Evolutionary conservation across 768 basidiomycete species (phyloP), one percentile per base, ranked within the genome.

Genomic region (Panellus pusillus): DNA sequence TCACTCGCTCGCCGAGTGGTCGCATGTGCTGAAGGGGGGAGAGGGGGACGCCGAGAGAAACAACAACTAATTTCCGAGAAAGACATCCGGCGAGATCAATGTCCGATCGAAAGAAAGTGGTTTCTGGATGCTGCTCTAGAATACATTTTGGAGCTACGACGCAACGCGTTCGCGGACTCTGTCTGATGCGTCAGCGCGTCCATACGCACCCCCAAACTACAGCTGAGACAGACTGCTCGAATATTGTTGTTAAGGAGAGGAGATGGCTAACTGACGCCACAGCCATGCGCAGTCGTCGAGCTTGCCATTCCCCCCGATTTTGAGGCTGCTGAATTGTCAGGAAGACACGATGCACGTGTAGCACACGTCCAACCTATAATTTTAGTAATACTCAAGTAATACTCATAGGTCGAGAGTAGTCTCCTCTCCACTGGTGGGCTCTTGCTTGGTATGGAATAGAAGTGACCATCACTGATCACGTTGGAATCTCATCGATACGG

Each of bases 371-470:
- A n/a, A 11, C 17, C 43, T 44, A 46, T 53, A 47, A 44, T 56
- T 51, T 57, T 54, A 54, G 59, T 42, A 60, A 38, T 40, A n/a
- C n/a, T n/a, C n/a, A n/a, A n/a, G n/a, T n/a, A n/a, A n/a, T n/a
- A n/a, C n/a, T n/a, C n/a, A n/a, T n/a, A 52, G 36, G 32, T 35
- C 32, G 32, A 35, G 37, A 9, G 29, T 38, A 53, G 55, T 56
- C 15, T 61, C 59, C 59, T 36, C 31, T 44, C 7, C 8, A 40
- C 17, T 41, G 59, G 59, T 15, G 6, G 36, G 0, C 2, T 27
- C 7, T 48, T 61, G 31, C 59, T 57, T 54, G 14, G 44, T 51
- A 24, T 47, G 59, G 55, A 50, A 44, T 15, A n/a, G n/a, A 20
- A 11, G 14, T 1, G 20, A 44, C 37, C 9, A 47, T 54, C 52